A percentile compares a stretch with the other conserved stretches of the same genome.
Conservation (phyloP, 2,329 filamentous ascomycete species). For the Colletotrichum sp. region DNA sequence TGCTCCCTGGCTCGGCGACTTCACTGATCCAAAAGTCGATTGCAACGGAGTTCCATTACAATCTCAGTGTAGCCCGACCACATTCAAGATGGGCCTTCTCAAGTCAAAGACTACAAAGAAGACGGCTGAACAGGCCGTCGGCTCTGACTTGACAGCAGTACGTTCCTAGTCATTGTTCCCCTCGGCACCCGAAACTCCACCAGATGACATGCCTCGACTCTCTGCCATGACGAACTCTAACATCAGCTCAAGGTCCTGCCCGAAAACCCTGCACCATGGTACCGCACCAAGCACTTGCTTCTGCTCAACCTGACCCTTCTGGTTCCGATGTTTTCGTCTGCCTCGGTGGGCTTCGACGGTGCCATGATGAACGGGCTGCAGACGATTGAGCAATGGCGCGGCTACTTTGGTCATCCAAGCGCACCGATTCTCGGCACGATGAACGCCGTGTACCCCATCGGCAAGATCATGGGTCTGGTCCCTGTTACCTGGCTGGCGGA, state of each 20-base stretch:
- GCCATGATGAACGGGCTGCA: conserved; percentile 39
- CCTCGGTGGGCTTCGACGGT: conserved; percentile 45
- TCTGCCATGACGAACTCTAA: neutral
- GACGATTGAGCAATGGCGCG: conserved; percentile 38
- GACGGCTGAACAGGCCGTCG: neutral
- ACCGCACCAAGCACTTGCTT: conserved; percentile 43
- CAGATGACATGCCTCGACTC: neutral
- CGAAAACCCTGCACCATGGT: conserved; percentile 45
- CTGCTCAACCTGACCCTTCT: conserved; percentile 48
- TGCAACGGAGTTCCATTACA: neutral
- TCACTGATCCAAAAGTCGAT: neutral
- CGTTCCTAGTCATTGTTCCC: neutral
- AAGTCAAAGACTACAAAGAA: neutral
- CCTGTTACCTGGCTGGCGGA: conserved; percentile 30
- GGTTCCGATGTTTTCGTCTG: conserved; percentile 45
- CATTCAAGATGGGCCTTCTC: neutral
- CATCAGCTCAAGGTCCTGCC: conserved; percentile 38
- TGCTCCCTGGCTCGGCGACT: neutral
- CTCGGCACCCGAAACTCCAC: neutral
- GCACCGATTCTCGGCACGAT: conserved; percentile 11
- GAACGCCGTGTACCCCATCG: conserved; percentile 18
- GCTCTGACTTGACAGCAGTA: conserved; percentile 10
- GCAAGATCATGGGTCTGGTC: conserved; percentile 13
- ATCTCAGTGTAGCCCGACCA: conserved; percentile 1
- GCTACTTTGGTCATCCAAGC: conserved; percentile 31